These are phyloP conservation scores for Peniophora sp. DNA, from an alignment of 1,284 basidiomycete species.

Conservation along the genomic window DNA sequence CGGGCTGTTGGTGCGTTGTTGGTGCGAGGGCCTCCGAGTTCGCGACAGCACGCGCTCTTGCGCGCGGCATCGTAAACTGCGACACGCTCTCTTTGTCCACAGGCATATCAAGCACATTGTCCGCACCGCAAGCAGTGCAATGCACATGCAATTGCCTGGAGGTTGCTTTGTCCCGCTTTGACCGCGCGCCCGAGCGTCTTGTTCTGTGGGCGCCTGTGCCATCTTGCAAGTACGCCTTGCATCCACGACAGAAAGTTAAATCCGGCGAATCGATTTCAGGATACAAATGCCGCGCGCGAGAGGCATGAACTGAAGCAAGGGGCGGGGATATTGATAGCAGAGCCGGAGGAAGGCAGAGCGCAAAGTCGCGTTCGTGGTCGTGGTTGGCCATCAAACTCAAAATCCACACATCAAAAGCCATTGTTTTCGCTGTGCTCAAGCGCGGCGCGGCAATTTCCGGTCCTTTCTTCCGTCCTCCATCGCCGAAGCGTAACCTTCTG, in stretches of 20 bases:
- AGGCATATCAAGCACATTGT: conserved; percentile 6
- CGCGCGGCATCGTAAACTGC: background rate
- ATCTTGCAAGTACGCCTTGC: conserved; percentile 36
- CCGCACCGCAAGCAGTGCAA: conserved; percentile 13
- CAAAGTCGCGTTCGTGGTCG: background rate
- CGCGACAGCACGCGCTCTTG: background rate
- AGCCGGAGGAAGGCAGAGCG: conserved; percentile 36
- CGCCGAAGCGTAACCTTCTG: too few species aligned
- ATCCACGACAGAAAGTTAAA: conserved; percentile 37
- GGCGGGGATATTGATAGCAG: conserved; percentile 41
- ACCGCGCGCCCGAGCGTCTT: too few species aligned
- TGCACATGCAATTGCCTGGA: conserved; percentile 1
- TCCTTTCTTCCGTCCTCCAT: too few species aligned
- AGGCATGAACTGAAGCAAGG: conserved; percentile 52
- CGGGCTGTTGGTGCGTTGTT: too few species aligned
- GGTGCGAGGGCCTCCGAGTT: background rate
- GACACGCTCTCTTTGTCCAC: conserved; percentile 6
- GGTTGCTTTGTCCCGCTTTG: too few species aligned
- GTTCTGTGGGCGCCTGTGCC: conserved; percentile 18
- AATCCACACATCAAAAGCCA: too few species aligned
- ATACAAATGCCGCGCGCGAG: conserved; percentile 26
- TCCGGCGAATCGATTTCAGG: conserved; percentile 18
- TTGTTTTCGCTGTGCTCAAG: too few species aligned
- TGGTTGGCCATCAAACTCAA: too few species aligned
- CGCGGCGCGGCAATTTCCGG: too few species aligned